A percentile compares a stretch with the other conserved stretches of the same genome.
These are phyloP conservation scores for Fusarium goolgardi DNA, from an alignment of 2,329 filamentous ascomycete species.

Conservation along the genomic window DNA sequence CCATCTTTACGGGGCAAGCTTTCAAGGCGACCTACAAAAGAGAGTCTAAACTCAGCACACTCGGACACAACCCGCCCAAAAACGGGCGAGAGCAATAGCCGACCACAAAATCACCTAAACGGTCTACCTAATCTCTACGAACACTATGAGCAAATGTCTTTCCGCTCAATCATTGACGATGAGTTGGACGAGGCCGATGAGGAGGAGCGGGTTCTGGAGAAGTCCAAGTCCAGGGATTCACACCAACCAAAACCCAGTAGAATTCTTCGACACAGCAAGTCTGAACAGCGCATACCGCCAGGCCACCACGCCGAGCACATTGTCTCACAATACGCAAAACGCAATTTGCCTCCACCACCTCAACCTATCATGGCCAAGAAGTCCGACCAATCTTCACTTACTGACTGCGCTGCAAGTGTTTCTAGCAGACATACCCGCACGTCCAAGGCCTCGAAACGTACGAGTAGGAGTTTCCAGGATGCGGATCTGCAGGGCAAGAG, in stretches of 20 bases:
- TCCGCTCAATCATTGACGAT: slow-evolving; percentile 56
- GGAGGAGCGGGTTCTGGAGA: slow-evolving; percentile 24
- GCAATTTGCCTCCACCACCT: slow-evolving; percentile 42
- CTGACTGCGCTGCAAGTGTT: slow-evolving; percentile 62
- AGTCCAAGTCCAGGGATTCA: slow-evolving; percentile 24
- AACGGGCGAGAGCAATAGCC: slow-evolving; percentile 46
- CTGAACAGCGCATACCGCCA: slow-evolving; percentile 27
- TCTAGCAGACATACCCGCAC: slow-evolving; percentile 67
- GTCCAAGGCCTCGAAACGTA: slow-evolving; percentile 64
- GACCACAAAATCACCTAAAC: slow-evolving; percentile 47
- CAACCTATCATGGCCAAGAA: slow-evolving; percentile 38
- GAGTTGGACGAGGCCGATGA: slow-evolving; percentile 30
- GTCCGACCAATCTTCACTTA: slow-evolving; percentile 47
- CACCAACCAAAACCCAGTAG: slow-evolving; percentile 24
- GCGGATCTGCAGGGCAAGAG: slow-evolving; percentile 66
- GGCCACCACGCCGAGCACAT: slow-evolving; percentile 39
- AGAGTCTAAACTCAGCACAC: slow-evolving; percentile 48
- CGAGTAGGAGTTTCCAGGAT: slow-evolving; percentile 59
- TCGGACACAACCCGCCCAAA: slow-evolving; percentile 40
- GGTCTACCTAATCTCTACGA: slow-evolving; percentile 65
- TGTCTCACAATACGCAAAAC: slow-evolving; percentile 45
- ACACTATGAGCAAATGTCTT: slow-evolving; percentile 68
- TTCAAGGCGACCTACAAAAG: slow-evolving; percentile 53
- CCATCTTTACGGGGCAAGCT: slow-evolving; percentile 47
- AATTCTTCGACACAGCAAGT: slow-evolving; percentile 25